These are phyloP conservation scores for Phytophthora sp. DNA, from an alignment of 352 stramenopile genomes.

Conservation along the genomic window DNA sequence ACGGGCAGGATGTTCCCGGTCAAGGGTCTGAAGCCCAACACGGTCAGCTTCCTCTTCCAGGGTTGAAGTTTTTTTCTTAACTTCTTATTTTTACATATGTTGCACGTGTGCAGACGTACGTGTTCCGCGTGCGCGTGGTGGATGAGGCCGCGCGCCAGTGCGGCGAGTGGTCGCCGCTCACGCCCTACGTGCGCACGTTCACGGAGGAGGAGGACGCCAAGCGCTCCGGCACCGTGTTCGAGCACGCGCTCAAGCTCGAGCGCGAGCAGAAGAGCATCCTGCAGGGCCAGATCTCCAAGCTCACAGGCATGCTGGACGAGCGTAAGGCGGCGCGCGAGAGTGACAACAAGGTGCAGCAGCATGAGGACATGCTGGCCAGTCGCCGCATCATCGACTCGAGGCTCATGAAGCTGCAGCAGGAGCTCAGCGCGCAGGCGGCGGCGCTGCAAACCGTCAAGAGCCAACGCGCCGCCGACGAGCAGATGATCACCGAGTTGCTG, in stretches of 20 bases:
- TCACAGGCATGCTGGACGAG: slow-evolving; percentile 78
- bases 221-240: slow-evolving; percentile 83
- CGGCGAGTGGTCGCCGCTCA: slow-evolving; percentile 80
- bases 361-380: slow-evolving; percentile 88
- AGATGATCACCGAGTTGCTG: slow-evolving; percentile 85
- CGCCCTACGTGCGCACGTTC: slow-evolving; percentile 79
- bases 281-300: slow-evolving; percentile 80
- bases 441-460: slow-evolving; percentile 73
- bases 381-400: slow-evolving; percentile 84
- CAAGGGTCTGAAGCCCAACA: slow-evolving; percentile 76
- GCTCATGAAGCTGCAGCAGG: slow-evolving; percentile 74
- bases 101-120: slow-evolving; percentile 58
- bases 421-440: slow-evolving; percentile 61
- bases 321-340: slow-evolving; percentile 37
- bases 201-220: slow-evolving; percentile 90
- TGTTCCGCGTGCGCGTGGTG: slow-evolving; percentile 79
- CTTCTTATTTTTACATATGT: background rate
- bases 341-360: slow-evolving; percentile 57
- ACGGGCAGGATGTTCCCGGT: slow-evolving; percentile 61
- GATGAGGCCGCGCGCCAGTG: slow-evolving; percentile 64
- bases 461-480: slow-evolving; percentile 73
- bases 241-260: slow-evolving; percentile 85
- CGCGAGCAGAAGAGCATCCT: slow-evolving; percentile 73
- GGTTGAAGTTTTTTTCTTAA: background rate
- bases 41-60: slow-evolving; percentile 32